Evolutionary conservation across 192 early-diverging fungal genomes (phyloP).

Genomic region (Radiomyces spectabilis): DNA sequence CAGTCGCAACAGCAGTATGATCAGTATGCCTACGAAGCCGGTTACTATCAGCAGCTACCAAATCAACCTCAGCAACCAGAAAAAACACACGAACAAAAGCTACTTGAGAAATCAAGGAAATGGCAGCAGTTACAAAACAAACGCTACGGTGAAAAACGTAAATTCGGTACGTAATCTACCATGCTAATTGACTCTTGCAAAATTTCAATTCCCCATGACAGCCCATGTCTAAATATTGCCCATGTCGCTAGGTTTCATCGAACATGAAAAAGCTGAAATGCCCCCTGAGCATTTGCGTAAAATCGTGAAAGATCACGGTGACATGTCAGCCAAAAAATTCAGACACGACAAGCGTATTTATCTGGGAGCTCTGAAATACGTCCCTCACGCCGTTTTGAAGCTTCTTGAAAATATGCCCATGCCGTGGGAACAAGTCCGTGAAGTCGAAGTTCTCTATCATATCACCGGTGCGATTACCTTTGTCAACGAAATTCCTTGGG

Average conservation of each 20-base stretch:
- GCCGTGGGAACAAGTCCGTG: slow-evolving; percentile 98
- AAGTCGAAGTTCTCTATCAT: slow-evolving; percentile 95
- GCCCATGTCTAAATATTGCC: no score
- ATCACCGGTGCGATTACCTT: slow-evolving; percentile 98
- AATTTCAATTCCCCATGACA: no score
- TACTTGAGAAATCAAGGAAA: slow-evolving; percentile 78
- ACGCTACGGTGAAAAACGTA: slow-evolving; percentile 90
- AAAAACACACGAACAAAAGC: slow-evolving; percentile 42
- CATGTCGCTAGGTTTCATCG: slow-evolving; percentile 64
- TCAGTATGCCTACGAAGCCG: slow-evolving; percentile 15
- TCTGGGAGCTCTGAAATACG: slow-evolving; percentile 96
- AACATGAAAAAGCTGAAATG: slow-evolving; percentile 94
- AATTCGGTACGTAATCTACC: slow-evolving; percentile 60
- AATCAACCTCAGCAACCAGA: slow-evolving; percentile 1
- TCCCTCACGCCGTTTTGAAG: slow-evolving; percentile 97
- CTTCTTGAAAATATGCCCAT: slow-evolving; percentile 99
- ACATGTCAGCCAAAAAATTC: slow-evolving; percentile 97
- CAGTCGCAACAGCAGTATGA: slow-evolving; percentile 2
- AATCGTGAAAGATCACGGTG: slow-evolving; percentile 98
- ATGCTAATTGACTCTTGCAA: not conserved
- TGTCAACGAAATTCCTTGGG: slow-evolving; percentile 93
- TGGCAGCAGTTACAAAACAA: slow-evolving; percentile 90
- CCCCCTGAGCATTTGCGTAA: slow-evolving; percentile 97
- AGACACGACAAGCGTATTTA: slow-evolving; percentile 97
- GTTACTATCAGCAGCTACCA: no score